phyloP scores from a whole-genome alignment of 441 rosid genomes.

The Euphorbia schlechtendalii region DNA sequence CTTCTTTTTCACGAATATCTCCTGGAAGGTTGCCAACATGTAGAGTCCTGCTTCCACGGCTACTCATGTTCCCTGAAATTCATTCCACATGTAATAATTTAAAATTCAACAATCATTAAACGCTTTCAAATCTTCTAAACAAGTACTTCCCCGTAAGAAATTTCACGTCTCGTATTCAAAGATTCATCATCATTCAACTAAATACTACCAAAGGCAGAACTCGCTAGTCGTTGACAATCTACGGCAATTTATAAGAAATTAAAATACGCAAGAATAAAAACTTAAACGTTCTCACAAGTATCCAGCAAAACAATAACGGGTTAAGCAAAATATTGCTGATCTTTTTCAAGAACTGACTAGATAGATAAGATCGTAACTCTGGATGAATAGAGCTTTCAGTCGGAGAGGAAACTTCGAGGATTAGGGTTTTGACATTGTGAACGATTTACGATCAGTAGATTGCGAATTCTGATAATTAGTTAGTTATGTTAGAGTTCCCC shows the following conservation, averaged over 20 bases:
- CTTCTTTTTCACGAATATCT: conserved; percentile 92
- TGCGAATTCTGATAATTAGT: too few species aligned
- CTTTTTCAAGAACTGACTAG: background rate
- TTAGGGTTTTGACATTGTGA: conserved; percentile 19
- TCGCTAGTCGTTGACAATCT: background rate
- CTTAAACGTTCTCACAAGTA: background rate
- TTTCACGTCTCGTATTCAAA: background rate
- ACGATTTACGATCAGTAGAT: background rate
- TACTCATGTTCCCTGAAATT: conserved; percentile 50
- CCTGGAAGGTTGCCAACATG: conserved; percentile 97
- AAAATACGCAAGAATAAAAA: background rate
- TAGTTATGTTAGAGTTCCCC: too few species aligned
- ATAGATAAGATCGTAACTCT: background rate
- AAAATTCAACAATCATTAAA: background rate
- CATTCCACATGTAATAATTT: background rate
- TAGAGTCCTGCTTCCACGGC: conserved; percentile 92
- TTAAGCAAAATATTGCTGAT: background rate
- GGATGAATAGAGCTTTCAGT: background rate
- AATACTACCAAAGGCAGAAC: too few species aligned
- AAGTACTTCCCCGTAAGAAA: background rate
- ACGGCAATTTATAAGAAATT: background rate
- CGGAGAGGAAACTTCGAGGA: background rate
- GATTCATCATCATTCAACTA: background rate
- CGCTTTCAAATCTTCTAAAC: background rate
- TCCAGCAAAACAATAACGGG: background rate